Evolutionary conservation across 352 stramenopile species (phyloP).

Genomic region (Plasmopara halstedii): DNA sequence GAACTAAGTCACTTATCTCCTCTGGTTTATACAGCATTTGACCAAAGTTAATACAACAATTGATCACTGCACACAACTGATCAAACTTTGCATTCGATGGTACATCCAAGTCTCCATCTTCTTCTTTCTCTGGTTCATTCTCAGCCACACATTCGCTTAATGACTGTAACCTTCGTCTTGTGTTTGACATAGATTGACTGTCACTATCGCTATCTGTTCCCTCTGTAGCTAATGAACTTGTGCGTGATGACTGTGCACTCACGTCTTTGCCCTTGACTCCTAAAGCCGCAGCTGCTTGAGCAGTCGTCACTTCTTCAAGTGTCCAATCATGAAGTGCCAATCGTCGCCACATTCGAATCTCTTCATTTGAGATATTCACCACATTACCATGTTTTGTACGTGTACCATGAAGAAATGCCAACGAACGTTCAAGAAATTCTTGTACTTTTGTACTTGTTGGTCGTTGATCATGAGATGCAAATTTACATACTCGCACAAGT

Average conservation of each 20-base stretch:
- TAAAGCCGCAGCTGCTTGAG: conserved; percentile 11
- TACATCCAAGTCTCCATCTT: conserved; percentile 32
- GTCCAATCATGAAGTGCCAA: conserved; percentile 60
- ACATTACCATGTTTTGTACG: conserved; percentile 62
- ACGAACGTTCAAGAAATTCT: conserved; percentile 70
- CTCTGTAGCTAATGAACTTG: conserved; percentile 45
- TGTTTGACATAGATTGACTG: too few relatives aligned
- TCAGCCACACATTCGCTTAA: conserved; percentile 23
- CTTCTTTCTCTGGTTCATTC: conserved; percentile 29
- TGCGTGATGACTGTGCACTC: conserved; percentile 23
- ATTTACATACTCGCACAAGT: conserved; percentile 60
- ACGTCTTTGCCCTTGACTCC: conserved; percentile 37
- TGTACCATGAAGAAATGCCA: conserved; percentile 61
- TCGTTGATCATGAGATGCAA: conserved; percentile 57
- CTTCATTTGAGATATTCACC: conserved; percentile 70
- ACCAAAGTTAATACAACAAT: conserved; percentile 58
- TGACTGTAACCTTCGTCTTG: conserved; percentile 11
- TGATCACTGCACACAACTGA: conserved; percentile 46
- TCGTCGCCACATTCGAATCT: conserved; percentile 75
- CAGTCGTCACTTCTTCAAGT: conserved; percentile 42
- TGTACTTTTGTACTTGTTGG: conserved; percentile 63
- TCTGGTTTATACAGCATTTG: conserved; percentile 39
- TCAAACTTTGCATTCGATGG: conserved; percentile 31
- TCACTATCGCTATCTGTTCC: conserved; percentile 54
- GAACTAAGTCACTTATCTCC: conserved; percentile 58